Conservation (phyloP, 805 yeast genomes). For the Yarrowia yakushimensis region DNA sequence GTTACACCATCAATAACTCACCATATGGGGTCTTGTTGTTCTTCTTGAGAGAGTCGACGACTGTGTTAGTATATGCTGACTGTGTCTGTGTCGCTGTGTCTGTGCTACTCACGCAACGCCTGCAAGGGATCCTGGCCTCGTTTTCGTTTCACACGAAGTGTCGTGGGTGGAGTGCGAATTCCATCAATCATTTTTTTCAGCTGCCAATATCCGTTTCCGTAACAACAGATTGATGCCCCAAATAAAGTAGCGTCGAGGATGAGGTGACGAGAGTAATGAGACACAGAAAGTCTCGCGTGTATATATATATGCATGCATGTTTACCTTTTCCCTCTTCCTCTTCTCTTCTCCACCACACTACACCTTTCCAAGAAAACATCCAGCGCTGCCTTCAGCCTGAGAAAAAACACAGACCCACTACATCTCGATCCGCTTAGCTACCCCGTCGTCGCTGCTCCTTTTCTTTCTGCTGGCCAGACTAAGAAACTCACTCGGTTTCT, state of each 20-base stretch:
- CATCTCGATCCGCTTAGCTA: not conserved
- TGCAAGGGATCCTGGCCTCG: slow-evolving; percentile 85
- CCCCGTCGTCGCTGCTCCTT: not conserved
- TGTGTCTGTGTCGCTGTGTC: too few species aligned
- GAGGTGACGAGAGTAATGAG: not conserved
- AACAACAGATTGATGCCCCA: not conserved
- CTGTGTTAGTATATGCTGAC: slow-evolving; percentile 1
- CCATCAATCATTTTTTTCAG: slow-evolving; percentile 20
- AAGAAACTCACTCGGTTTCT: not conserved
- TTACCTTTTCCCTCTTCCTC: slow-evolving; percentile 18
- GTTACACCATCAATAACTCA: too few species aligned
- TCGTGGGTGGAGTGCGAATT: slow-evolving; percentile 47
- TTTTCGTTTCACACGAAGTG: slow-evolving; percentile 80
- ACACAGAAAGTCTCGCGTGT: slow-evolving; percentile 1
- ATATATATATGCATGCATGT: slow-evolving; percentile 22
- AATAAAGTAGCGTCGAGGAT: not conserved
- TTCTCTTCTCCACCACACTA: not conserved
- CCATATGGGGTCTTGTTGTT: slow-evolving; percentile 32
- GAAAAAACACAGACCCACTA: slow-evolving; percentile 2
- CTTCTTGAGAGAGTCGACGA: slow-evolving; percentile 23
- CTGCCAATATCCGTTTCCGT: slow-evolving; percentile 2
- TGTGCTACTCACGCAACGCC: slow-evolving; percentile 49
- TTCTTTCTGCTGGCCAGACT: slow-evolving; percentile 11
- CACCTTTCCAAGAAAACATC: not conserved
- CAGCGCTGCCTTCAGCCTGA: slow-evolving; percentile 24